Evolutionary conservation across 1,284 basidiomycete species (phyloP).

Genomic region (Malassezia nana): DNA sequence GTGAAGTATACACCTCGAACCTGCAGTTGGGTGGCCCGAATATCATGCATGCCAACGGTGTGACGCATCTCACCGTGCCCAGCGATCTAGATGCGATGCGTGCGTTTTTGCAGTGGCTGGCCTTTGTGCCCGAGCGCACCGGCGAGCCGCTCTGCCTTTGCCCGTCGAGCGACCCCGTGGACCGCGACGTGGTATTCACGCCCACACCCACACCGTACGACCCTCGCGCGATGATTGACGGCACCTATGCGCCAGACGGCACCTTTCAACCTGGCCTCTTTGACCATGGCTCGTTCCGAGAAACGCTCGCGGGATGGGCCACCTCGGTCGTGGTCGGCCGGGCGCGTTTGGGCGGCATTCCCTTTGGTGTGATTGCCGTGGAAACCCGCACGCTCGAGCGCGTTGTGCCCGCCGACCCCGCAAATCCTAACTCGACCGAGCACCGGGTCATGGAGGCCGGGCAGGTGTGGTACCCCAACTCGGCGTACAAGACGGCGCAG

Average conservation of each 20-base stretch:
- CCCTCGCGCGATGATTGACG: constrained; percentile 93
- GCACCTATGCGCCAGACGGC: constrained; percentile 73
- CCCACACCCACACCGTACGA: constrained; percentile 83
- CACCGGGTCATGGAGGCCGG: constrained; percentile 98
- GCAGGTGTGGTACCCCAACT: constrained; percentile 99
- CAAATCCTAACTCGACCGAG: constrained; percentile 92
- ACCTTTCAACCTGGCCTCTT: constrained; percentile 64
- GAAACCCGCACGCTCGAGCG: constrained; percentile 96
- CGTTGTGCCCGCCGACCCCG: constrained; percentile 94
- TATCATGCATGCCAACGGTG: constrained; percentile 59
- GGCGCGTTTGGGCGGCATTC: constrained; percentile 90
- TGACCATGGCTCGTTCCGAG: constrained; percentile 90
- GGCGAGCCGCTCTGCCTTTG: constrained; percentile 28
- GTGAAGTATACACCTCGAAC: constrained; percentile 98
- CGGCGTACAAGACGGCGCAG: constrained; percentile 99
- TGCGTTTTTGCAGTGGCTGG: constrained; percentile 69
- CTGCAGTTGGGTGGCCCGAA: constrained; percentile 91
- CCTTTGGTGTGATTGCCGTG: constrained; percentile 94
- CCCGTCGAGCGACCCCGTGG: constrained; percentile 57
- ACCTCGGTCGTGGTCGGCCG: constrained; percentile 62
- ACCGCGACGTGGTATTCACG: constrained; percentile 78
- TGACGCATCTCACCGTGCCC: constrained; percentile 85
- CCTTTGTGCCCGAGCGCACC: constrained; percentile 60
- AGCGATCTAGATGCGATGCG: constrained; percentile 61
- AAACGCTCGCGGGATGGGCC: constrained; percentile 59